Conservation (phyloP, 768 basidiomycete genomes). For the Scleroderma bovista region DNA sequence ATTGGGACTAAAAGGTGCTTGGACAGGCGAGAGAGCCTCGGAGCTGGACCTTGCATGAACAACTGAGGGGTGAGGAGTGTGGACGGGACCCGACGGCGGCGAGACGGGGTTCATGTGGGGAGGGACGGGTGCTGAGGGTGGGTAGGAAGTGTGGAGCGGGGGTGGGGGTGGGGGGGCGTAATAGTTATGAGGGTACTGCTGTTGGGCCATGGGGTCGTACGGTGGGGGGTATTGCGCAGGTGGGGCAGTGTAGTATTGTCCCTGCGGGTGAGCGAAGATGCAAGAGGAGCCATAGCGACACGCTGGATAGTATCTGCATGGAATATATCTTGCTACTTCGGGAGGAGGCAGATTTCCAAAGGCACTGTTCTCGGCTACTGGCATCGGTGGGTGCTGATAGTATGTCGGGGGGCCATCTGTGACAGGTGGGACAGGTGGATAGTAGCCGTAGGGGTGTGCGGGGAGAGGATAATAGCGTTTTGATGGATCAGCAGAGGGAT, state of each 20-base stretch:
- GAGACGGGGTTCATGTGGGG: conserved; percentile 39
- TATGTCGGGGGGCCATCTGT: conserved; percentile 52
- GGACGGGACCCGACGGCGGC: conserved; percentile 20
- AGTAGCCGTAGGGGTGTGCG: conserved; percentile 40
- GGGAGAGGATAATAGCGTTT: conserved; percentile 51
- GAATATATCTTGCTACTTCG: conserved; percentile 76
- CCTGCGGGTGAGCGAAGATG: conserved; percentile 76
- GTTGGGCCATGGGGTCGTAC: conserved; percentile 58
- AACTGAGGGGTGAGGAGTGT: conserved; percentile 33
- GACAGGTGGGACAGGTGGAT: conserved; percentile 42
- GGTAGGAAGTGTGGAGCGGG: conserved; percentile 59
- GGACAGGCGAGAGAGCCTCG: conserved; percentile 51
- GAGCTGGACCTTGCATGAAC: conserved; percentile 37
- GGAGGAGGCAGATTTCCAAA: conserved; percentile 70
- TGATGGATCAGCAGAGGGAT: conserved; percentile 31
- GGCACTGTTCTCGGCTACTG: conserved; percentile 42
- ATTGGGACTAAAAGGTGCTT: conserved; percentile 50
- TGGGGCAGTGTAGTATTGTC: conserved; percentile 59
- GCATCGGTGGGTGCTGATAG: conserved; percentile 50
- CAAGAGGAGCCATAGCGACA: conserved; percentile 84
- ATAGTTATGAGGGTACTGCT: conserved; percentile 55
- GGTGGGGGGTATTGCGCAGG: conserved; percentile 58
- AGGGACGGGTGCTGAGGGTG: conserved; percentile 45
- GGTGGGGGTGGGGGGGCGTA: conserved; percentile 39
- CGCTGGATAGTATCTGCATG: conserved; percentile 85